Percentiles rank a stretch among this genome's conserved stretches.
phyloP scores from a whole-genome alignment of 2,329 filamentous ascomycete genomes.

The Cryoendolithus antarcticus region DNA sequence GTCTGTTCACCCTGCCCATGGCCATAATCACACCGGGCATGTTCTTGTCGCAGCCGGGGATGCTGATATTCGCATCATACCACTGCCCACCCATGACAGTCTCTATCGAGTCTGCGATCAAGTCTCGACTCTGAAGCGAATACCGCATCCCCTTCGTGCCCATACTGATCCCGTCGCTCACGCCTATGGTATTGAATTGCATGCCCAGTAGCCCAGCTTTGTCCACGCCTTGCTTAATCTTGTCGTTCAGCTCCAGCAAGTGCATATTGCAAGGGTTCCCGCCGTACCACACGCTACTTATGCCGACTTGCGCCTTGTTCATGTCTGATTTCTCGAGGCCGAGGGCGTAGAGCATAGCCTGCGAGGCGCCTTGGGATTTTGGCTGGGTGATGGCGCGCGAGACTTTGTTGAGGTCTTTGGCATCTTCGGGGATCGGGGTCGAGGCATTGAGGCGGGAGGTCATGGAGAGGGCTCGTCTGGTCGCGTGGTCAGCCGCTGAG shows the following conservation, averaged over 20 bases:
- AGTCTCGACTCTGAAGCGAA: slow-evolving; percentile 67
- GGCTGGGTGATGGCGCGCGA: slow-evolving; percentile 83
- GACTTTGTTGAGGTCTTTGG: slow-evolving; percentile 59
- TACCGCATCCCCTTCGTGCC: slow-evolving; percentile 95
- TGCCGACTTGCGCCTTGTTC: slow-evolving; percentile 94
- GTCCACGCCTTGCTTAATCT: slow-evolving; percentile 60
- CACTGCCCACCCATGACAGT: slow-evolving; percentile 98
- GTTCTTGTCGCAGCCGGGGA: slow-evolving; percentile 98
- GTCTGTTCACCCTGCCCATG: slow-evolving; percentile 89
- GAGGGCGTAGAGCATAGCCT: slow-evolving; percentile 97
- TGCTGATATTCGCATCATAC: slow-evolving; percentile 95
- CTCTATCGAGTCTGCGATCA: slow-evolving; percentile 97
- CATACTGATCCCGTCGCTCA: slow-evolving; percentile 97
- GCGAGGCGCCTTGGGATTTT: slow-evolving; percentile 94
- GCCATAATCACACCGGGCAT: slow-evolving; percentile 67
- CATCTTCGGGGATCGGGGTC: slow-evolving; percentile 12
- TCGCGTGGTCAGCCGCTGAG: slow-evolving; percentile 2
- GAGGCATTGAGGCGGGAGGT: slow-evolving; percentile 11
- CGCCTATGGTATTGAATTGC: slow-evolving; percentile 98
- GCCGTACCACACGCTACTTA: slow-evolving; percentile 95
- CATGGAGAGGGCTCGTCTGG: slow-evolving; percentile 12
- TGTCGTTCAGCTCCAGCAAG: slow-evolving; percentile 73
- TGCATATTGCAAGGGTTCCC: slow-evolving; percentile 99
- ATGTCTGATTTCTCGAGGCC: slow-evolving; percentile 77
- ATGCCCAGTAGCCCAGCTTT: slow-evolving; percentile 72